Evolutionary conservation across 352 stramenopile species (phyloP).

Genomic region (Phytophthora kernoviae): DNA sequence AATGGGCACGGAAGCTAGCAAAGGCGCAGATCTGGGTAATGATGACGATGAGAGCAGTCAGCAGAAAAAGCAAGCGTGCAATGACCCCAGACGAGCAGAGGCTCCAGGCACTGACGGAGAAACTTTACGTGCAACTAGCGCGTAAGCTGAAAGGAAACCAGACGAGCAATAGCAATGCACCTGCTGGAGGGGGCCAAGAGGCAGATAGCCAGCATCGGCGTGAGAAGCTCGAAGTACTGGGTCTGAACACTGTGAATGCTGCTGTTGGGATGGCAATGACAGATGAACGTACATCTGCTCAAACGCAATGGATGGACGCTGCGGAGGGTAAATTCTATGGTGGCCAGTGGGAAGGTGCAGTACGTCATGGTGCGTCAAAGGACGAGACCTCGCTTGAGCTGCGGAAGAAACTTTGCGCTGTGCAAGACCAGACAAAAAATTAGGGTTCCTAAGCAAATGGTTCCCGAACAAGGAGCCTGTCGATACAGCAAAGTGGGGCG

Average conservation of each 20-base stretch:
- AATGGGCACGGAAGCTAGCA: slow-evolving; percentile 65
- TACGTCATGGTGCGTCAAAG: slow-evolving; percentile 80
- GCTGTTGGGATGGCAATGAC: slow-evolving; percentile 53
- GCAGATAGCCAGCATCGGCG: slow-evolving; percentile 44
- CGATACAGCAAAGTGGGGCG: slow-evolving; percentile 80
- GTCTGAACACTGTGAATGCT: slow-evolving; percentile 64
- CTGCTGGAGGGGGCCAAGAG: slow-evolving; percentile 6
- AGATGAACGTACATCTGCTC: slow-evolving; percentile 68
- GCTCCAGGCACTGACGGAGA: slow-evolving; percentile 70
- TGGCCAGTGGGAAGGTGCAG: slow-evolving; percentile 65
- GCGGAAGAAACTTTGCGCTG: slow-evolving; percentile 42
- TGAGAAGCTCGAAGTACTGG: slow-evolving; percentile 72
- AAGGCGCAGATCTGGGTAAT: slow-evolving; percentile 54
- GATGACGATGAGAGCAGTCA: slow-evolving; percentile 46
- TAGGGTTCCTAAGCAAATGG: slow-evolving; percentile 52
- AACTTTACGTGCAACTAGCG: slow-evolving; percentile 65
- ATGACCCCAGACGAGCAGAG: slow-evolving; percentile 71
- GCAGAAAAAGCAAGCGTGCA: slow-evolving; percentile 45
- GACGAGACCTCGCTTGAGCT: slow-evolving; percentile 68
- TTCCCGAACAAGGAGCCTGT: slow-evolving; percentile 71
- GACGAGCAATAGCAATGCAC: background rate
- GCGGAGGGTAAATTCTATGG: slow-evolving; percentile 47
- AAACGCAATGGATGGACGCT: slow-evolving; percentile 87
- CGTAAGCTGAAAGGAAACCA: slow-evolving; percentile 29
- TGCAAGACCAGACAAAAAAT: slow-evolving; percentile 17